Evolutionary conservation across 2,329 filamentous ascomycete genomes (phyloP), one percentile per base, ranked within the genome.

Genomic region (Tolypocladium capitatum): DNA sequence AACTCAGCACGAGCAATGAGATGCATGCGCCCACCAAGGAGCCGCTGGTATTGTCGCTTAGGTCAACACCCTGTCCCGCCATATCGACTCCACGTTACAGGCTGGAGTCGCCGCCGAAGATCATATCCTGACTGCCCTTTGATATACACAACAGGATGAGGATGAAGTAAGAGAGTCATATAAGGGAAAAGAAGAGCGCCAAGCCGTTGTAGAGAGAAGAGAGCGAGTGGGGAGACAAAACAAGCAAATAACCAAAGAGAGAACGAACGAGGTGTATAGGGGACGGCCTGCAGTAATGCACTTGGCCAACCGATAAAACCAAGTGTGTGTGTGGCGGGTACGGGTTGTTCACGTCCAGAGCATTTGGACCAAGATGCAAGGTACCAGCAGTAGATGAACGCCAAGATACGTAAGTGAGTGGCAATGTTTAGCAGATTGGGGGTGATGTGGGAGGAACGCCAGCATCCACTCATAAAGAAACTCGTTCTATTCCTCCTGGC

Each of bases 1-100:
- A 71, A 43, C 62, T 70, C 18, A 71, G 51, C 18, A 52, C 52
- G 42, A 73, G 60, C 41, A 73, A 63, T 16, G 61, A 49, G 34
- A 61, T 55, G 36, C 63, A 63, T 27, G 67, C 64, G 48, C 49
- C 58, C 24, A 71, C 56, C 46, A 73, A 54, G 33, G 59, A 56
- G 30, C 49, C 53, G 52, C 65, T 66, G 53, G 71, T 71, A 54
- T 67, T 62, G 50, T 70, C 64, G 31, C 51, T 55, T 35, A 66
- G 55, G 48, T 71, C 56, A 48, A 64, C 51, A 45, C 60, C 52
- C 27, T 55, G 51, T 44, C 56, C 53, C 49, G 56, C 58, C 66
- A 68, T 69, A 53, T 52, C 52, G 36, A 36, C 41, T 48, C 30
- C 32, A 36, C 41, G 30, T 31, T 27, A 44, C n/a, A 14, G 33